Conservation (phyloP, 2,329 filamentous ascomycete species). For the Penicillium glabrum region DNA sequence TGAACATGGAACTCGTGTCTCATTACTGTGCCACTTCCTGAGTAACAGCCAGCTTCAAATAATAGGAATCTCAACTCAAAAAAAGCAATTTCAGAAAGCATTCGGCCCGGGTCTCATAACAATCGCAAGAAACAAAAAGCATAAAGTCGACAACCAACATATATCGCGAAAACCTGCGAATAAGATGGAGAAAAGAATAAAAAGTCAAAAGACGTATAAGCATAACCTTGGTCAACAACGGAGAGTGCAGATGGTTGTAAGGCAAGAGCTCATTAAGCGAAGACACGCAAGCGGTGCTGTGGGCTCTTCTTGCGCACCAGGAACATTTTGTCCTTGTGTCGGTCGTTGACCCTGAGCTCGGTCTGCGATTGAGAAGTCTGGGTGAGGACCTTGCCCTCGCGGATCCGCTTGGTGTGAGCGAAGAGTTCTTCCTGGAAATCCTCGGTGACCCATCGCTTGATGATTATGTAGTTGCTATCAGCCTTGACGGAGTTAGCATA, state of each 20-base stretch:
- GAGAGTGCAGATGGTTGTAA: background rate
- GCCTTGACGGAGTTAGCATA: conserved; percentile 30
- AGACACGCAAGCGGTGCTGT: conserved; percentile 33
- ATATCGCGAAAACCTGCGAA: background rate
- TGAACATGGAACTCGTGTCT: conserved; percentile 24
- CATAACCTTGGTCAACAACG: background rate
- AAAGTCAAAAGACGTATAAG: background rate
- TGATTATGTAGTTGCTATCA: conserved; percentile 69
- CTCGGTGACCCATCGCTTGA: conserved; percentile 72
- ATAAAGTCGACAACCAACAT: background rate
- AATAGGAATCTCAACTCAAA: conserved; percentile 10
- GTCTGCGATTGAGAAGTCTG: conserved; percentile 37
- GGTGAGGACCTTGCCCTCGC: conserved; percentile 51
- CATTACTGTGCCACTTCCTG: conserved; percentile 17
- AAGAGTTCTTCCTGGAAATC: conserved; percentile 71
- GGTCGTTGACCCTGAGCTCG: conserved; percentile 44
- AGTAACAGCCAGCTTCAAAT: conserved; percentile 10
- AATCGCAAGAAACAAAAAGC: background rate
- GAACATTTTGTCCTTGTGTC: conserved; percentile 46
- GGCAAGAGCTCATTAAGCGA: conserved; percentile 12
- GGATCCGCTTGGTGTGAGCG: conserved; percentile 66
- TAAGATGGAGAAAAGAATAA: conserved; percentile 7
- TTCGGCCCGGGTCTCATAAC: conserved; percentile 4
- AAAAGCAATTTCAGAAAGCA: conserved; percentile 10
- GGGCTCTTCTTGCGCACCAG: conserved; percentile 48